Base-by-base conservation (phyloP, 768 basidiomycete genomes). In the Plicaturopsis crispa region DNA sequence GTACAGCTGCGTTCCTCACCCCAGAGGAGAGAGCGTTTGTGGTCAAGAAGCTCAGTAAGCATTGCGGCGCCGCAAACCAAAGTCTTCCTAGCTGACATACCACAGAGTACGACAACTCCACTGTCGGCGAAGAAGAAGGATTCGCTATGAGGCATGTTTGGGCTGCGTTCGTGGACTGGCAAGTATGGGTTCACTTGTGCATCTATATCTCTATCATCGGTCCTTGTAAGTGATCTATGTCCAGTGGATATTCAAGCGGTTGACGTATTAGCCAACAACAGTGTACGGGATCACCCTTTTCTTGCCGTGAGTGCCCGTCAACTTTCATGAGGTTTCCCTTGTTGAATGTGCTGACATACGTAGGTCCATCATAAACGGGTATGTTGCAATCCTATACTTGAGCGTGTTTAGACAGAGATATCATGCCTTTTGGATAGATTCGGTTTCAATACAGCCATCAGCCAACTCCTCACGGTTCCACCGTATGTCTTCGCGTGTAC, bases 241-340 rank as follows among this genome's bases (percentile, higher is more conserved):
- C n/a, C n/a, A n/a, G n/a, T n/a, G n/a, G n/a, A n/a, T n/a, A n/a
- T n/a, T n/a, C n/a, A n/a, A n/a, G n/a, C n/a, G n/a, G n/a, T n/a
- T n/a, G n/a, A n/a, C n/a, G n/a, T n/a, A n/a, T n/a, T 28, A 14
- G 14, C 26, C 14, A 14, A 8, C 26, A 8, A 8, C 14, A 28
- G 80, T 81, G 2, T 81, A 78, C 47, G 81, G 80, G 2, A 80
- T 81, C 33, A 80, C 81, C 0, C 59, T 82, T 18, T 84, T 84
- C 64, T 57, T 83, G 21, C 80, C 80, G 75, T 82, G 51, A 49
- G 80, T 67, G 16, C 14, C n/a, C n/a, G n/a, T n/a, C n/a, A n/a
- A n/a, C n/a, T n/a, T n/a, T n/a, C n/a, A n/a, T n/a, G n/a, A n/a
- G n/a, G n/a, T 28, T 6, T 26, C n/a, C n/a, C n/a, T n/a, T n/a